Evolutionary conservation across 306 rosid species (phyloP).

Genomic region (Inga laurina): DNA sequence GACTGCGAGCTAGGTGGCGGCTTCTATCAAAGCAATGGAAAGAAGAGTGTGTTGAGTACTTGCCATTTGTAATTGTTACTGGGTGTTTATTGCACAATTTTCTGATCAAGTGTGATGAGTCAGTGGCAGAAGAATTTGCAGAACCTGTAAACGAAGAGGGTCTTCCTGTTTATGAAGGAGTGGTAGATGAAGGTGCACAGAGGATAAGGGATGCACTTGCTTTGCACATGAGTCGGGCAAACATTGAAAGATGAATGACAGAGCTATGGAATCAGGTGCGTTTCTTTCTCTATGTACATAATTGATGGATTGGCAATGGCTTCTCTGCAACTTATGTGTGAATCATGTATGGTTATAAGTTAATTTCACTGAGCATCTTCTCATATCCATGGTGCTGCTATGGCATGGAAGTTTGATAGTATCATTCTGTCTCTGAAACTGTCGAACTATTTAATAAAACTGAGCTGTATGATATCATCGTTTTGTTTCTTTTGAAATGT

Average conservation of each 20-base stretch:
- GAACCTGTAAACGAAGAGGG: constrained; percentile 37
- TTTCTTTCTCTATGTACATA: not conserved
- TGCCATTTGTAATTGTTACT: constrained; percentile 69
- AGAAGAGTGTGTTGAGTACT: constrained; percentile 60
- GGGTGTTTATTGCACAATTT: constrained; percentile 86
- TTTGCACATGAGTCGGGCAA: constrained; percentile 63
- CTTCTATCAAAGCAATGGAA: constrained; percentile 70
- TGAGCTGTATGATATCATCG: not conserved
- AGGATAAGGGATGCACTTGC: constrained; percentile 73
- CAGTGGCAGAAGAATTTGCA: constrained; percentile 33
- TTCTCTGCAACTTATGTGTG: not conserved
- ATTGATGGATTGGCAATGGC: not conserved
- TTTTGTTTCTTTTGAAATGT: not conserved
- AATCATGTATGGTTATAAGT: constrained; percentile 10
- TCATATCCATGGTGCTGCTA: not conserved
- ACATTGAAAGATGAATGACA: constrained; percentile 50
- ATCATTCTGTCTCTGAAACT: not conserved
- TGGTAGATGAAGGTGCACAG: constrained; percentile 54
- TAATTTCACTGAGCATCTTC: not conserved
- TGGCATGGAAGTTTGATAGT: not conserved
- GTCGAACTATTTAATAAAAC: not conserved
- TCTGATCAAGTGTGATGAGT: constrained; percentile 61
- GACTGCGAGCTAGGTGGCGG: constrained; percentile 63
- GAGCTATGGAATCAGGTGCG: not conserved
- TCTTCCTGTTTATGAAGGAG: constrained; percentile 50